phyloP scores from a whole-genome alignment of 208 protist genomes.

The Acanthamoeba triangularis region DNA sequence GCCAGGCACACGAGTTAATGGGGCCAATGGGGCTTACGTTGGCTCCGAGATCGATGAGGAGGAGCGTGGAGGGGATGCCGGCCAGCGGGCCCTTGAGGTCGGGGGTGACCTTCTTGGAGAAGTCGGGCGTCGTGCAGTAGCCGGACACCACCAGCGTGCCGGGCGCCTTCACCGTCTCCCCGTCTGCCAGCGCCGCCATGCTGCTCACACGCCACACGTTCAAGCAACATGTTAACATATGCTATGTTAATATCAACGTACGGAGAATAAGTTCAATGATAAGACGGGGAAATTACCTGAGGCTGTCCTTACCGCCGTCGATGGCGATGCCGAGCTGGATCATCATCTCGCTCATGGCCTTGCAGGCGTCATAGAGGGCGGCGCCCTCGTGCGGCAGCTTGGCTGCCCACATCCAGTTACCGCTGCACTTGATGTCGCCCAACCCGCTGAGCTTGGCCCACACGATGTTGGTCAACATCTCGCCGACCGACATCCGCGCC shows the following conservation, averaged over 20 bases:
- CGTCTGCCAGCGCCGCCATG: constrained; percentile 67
- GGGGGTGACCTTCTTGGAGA: constrained; percentile 88
- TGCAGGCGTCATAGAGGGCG: constrained; percentile 89
- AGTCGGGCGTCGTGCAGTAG: constrained; percentile 87
- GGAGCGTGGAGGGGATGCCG: constrained; percentile 30
- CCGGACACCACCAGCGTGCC: constrained; percentile 90
- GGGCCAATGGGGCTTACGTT: neutral
- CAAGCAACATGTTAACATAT: neutral
- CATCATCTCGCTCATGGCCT: constrained; percentile 89
- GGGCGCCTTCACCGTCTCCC: constrained; percentile 89
- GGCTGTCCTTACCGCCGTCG: constrained; percentile 91
- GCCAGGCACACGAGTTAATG: neutral
- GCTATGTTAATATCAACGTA: too few relatives aligned
- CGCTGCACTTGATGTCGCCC: constrained; percentile 89
- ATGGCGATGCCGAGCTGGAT: constrained; percentile 89
- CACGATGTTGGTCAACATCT: constrained; percentile 91
- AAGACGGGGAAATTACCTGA: constrained; percentile 70
- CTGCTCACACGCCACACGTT: neutral
- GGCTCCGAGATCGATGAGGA: constrained; percentile 65
- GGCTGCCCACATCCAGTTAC: constrained; percentile 94
- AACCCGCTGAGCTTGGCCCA: constrained; percentile 86
- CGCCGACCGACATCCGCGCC: constrained; percentile 89
- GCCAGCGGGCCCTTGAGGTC: constrained; percentile 86
- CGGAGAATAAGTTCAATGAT: too few relatives aligned
- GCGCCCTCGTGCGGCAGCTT: constrained; percentile 91